Base-by-base conservation (phyloP, 192 early-diverging fungal species). In the Kappamyces sp. region DNA sequence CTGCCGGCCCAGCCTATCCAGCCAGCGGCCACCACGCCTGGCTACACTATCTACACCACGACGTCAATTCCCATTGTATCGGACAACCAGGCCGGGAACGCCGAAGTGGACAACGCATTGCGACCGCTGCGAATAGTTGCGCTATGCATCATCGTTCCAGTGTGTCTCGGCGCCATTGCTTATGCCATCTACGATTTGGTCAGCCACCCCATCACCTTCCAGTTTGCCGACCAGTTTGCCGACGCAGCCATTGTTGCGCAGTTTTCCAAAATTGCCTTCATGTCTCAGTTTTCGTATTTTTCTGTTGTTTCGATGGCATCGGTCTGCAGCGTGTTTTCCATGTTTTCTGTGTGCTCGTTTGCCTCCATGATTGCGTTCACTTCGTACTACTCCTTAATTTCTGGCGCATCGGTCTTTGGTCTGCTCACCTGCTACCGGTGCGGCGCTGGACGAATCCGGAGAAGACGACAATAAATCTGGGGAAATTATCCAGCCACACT, bases 221-320 rank as follows among this genome's bases (percentile, higher is more conserved):
- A 22, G 22, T 22, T 22, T 22, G 22, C 22, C 22, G 22, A 22
- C 54, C 36, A 55, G 37, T 55, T 55, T 40, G 54, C 37, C 5
- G 54, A 55, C 40, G 40, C 30, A 30, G 54, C 54, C 9, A 32
- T 55, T 39, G 37, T 30, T 1, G 36, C 37, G 7, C 54, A 55
- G 54, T 55, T 55, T 34, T 55, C 37, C 30, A 55, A 55, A 55
- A 42, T 55, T 30, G 54, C 54, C 32, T 22, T 55, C 29, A 55
- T 55, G 22, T 39, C 54, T 2, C 54, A 55, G 30, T 55, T 55
- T 30, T 39, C 54, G 14, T 55, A 55, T 42, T 40, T 55, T 40
- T 55, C 54, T 5, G 6, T 55, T 7, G 15, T 55, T 6, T 55
- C 54, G 22, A 38, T 43, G 30, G 6, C 31, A 8, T 55, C 54